A percentile compares a stretch with the other conserved stretches of the same genome.
These are phyloP conservation scores for Corymbia calophylla DNA, from an alignment of 441 rosid genomes.

Conservation along the genomic window DNA sequence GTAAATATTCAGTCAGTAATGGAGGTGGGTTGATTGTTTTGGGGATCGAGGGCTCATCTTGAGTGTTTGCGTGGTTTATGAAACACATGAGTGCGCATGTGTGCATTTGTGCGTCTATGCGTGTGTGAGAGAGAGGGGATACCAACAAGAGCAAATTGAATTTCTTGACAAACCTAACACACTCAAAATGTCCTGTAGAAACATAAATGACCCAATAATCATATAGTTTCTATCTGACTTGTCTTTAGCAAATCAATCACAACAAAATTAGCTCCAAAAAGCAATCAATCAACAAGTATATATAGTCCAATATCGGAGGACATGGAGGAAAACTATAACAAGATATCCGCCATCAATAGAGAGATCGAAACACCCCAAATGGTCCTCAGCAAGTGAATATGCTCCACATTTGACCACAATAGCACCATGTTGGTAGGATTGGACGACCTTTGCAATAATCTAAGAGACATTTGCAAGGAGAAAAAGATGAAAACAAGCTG, in stretches of 20 bases:
- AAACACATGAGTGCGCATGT: no score
- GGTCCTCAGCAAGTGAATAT: slow-evolving; percentile 92
- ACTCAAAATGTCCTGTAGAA: slow-evolving; percentile 87
- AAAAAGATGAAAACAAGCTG: background rate
- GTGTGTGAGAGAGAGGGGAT: background rate
- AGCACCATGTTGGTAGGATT: slow-evolving; percentile 77
- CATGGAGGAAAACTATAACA: slow-evolving; percentile 24
- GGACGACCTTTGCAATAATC: slow-evolving; percentile 88
- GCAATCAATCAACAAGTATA: background rate
- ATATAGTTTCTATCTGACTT: background rate
- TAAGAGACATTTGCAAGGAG: slow-evolving; percentile 12
- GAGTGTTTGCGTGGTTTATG: background rate
- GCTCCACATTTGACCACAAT: slow-evolving; percentile 97
- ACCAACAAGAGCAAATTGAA: slow-evolving; percentile 91
- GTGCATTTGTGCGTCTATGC: no score
- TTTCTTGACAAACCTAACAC: slow-evolving; percentile 94
- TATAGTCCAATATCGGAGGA: background rate
- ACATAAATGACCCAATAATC: background rate
- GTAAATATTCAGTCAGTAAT: background rate
- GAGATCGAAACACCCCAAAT: slow-evolving; percentile 93
- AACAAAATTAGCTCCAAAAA: background rate
- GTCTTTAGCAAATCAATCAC: background rate
- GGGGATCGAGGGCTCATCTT: background rate
- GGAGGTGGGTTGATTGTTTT: background rate
- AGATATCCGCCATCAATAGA: slow-evolving; percentile 82